These are phyloP conservation scores for Nicotiana sylvestris DNA, from an alignment of 257 asterid genomes.

Conservation along the genomic window DNA sequence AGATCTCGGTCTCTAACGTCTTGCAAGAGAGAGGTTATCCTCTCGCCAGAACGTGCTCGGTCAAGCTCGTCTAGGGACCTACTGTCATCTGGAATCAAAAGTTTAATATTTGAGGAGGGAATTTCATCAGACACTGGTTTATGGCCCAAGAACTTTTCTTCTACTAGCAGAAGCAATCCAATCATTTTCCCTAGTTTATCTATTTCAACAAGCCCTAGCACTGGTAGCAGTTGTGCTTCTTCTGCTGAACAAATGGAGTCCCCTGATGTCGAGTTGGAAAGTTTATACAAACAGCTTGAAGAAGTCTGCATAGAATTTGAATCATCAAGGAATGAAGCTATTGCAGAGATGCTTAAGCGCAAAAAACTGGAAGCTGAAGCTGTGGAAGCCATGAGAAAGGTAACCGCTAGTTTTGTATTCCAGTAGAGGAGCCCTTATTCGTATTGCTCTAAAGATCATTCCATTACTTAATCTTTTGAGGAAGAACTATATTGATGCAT, in stretches of 20 bases:
- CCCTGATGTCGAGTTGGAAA: conserved; percentile 29
- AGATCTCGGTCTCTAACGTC: conserved; percentile 31
- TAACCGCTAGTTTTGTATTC: conserved; percentile 12
- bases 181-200: conserved; percentile 14
- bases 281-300: conserved; percentile 31
- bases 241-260: conserved; percentile 26
- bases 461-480: background rate
- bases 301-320: conserved; percentile 38
- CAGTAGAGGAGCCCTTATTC: background rate
- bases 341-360: conserved; percentile 33
- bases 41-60: conserved; percentile 16
- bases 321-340: conserved; percentile 40
- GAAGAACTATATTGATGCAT: background rate
- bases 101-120: conserved; percentile 11
- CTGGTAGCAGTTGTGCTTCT: conserved; percentile 26
- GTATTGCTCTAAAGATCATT: background rate
- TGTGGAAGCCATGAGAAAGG: conserved; percentile 46
- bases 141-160: conserved; percentile 7
- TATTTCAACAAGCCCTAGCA: conserved; percentile 24
- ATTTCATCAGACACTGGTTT: conserved; percentile 7
- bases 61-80: conserved; percentile 25
- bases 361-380: conserved; percentile 51
- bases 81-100: conserved; percentile 22
- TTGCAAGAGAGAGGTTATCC: conserved; percentile 23
- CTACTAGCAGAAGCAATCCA: conserved; percentile 19